Evolutionary conservation across 306 rosid species (phyloP).

Genomic region (Lathyrus tuberosus): DNA sequence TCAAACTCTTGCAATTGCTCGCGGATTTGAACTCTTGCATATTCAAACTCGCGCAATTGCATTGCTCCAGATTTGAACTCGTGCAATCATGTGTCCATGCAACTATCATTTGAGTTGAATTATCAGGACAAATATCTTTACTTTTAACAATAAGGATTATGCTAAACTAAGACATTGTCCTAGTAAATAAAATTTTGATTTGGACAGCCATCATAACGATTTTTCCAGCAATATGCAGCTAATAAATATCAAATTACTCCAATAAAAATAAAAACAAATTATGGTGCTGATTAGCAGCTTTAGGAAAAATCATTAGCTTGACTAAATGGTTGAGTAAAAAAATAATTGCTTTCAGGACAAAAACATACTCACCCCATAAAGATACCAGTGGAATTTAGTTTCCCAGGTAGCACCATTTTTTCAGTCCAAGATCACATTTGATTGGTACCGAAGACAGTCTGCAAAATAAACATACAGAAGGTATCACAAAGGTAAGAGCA

Average conservation of each 20-base stretch:
- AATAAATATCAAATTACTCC: no score
- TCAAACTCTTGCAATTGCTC: no score
- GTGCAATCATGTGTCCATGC: no score
- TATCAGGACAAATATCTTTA: no score
- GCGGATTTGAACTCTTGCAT: no score
- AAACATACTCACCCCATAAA: conserved; percentile 30
- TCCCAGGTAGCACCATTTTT: conserved; percentile 26
- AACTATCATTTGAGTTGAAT: no score
- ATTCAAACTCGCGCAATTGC: no score
- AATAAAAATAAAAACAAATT: no score
- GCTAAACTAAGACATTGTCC: background rate
- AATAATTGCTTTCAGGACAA: background rate
- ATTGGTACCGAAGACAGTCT: conserved; percentile 31
- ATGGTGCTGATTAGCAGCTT: no score
- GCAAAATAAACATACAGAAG: conserved; percentile 39
- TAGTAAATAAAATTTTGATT: no score
- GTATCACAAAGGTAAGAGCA: conserved; percentile 30
- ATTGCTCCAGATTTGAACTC: no score
- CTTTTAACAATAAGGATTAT: no score
- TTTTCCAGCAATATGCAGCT: background rate
- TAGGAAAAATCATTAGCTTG: background rate
- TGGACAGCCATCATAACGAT: background rate
- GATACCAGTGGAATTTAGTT: conserved; percentile 16
- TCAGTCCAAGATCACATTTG: conserved; percentile 21
- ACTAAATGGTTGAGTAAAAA: background rate